Evolutionary conservation across 306 rosid genomes (phyloP), one percentile per base, ranked within the genome.

Genomic region (Purshia tridentata): DNA sequence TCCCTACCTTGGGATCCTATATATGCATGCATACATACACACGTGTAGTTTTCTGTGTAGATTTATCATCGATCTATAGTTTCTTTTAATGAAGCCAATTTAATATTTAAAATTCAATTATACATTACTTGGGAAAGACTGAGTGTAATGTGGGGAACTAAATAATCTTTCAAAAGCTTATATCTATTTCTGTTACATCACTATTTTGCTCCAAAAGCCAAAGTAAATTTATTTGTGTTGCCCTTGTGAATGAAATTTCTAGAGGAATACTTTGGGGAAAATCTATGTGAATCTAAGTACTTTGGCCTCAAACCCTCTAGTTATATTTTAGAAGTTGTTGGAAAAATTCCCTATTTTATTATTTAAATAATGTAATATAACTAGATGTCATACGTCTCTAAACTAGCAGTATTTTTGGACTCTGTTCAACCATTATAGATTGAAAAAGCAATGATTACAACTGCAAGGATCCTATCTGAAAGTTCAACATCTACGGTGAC

Each of bases 401-500:
- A 53, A 45, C 60, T 65, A 61, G 80, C 64, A 49, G 78, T 84
- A 63, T 60, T 73, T 56, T 80, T 52, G 66, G 70, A 49, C 78
- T 66, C 69, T 22, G 3, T 78, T 82, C 62, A 66, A 77, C 73
- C 65, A 54, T 78, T 72, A n/a, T 67, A 93, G 98, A 93, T 89
- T 78, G 90, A 96, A 52, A 88, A 80, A 80, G 82, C 78, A 63
- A 83, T 91, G 98, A 82, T 84, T 65, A 46, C 84, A 60, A 86
- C 94, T 12, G 98, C 97, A 73, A 88, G 40, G 76, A 80, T 80
- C 70, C 84, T 93, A 39, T 88, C 91, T 82, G 86, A 81, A 45
- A 84, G 63, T 81, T 78, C 94, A 35, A 55, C 65, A 2, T 80
- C 96, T 57, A 45, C 72, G 22, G 83, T 19, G 54, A 76, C 60